These are phyloP conservation scores for Trichosporon sp. DNA, from an alignment of 1,284 basidiomycete species.

Conservation along the genomic window DNA sequence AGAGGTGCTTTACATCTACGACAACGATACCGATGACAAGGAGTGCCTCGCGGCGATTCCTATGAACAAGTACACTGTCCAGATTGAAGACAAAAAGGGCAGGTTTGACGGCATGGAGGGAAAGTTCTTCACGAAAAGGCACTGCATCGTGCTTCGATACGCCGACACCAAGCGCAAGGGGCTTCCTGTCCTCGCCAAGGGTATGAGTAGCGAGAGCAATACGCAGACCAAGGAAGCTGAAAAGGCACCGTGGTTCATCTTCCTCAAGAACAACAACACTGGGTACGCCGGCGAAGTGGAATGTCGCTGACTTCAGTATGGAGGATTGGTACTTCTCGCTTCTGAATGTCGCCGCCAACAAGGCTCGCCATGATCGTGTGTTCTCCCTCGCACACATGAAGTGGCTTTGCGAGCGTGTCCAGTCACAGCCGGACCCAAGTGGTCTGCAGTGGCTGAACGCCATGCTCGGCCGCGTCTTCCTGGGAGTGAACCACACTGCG, in stretches of 20 bases:
- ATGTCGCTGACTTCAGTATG: slow-evolving; percentile 31
- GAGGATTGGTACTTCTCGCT: slow-evolving; percentile 93
- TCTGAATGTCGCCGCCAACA: slow-evolving; percentile 59
- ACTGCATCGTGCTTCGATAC: slow-evolving; percentile 71
- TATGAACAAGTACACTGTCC: slow-evolving; percentile 63
- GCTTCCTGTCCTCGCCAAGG: slow-evolving; percentile 29
- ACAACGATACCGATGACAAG: slow-evolving; percentile 54
- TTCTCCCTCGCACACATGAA: slow-evolving; percentile 79
- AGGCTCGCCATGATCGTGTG: slow-evolving; percentile 51
- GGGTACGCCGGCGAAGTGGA: slow-evolving; percentile 48
- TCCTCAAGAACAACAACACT: slow-evolving; percentile 65
- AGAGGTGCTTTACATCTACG: slow-evolving; percentile 80
- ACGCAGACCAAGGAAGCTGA: slow-evolving; percentile 50
- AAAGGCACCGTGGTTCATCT: slow-evolving; percentile 76
- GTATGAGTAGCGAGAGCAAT: slow-evolving; percentile 31
- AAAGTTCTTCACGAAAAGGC: slow-evolving; percentile 80
- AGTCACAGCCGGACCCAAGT: slow-evolving; percentile 84
- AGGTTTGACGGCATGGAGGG: slow-evolving; percentile 50
- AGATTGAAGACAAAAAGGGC: slow-evolving; percentile 62
- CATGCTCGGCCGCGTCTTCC: slow-evolving; percentile 83
- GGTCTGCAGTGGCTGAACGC: slow-evolving; percentile 97
- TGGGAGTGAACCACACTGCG: slow-evolving; percentile 80
- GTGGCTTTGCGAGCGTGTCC: slow-evolving; percentile 69
- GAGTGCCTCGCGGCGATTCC: slow-evolving; percentile 80
- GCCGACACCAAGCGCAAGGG: slow-evolving; percentile 22